A percentile compares a stretch with the other conserved stretches of the same genome.
Conservation (phyloP, 805 yeast genomes). For the Hanseniaspora hatyaiensis region DNA sequence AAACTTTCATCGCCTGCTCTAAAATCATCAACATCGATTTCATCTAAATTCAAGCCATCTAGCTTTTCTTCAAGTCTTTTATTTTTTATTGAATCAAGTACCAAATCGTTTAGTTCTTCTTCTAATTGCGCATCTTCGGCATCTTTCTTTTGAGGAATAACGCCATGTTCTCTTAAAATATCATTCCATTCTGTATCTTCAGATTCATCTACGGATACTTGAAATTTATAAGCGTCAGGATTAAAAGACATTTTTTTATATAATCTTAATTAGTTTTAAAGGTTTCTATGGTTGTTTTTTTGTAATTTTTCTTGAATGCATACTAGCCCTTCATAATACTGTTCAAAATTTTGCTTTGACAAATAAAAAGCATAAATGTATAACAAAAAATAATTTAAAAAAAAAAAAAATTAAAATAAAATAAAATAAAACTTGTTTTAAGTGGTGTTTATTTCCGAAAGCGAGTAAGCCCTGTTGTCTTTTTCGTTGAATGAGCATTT, state of each 20-base stretch:
- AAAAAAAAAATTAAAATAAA: neutral
- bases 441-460: too few relatives aligned
- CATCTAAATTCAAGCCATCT: constrained; percentile 79
- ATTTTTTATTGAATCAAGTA: constrained; percentile 60
- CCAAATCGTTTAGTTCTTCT: constrained; percentile 75
- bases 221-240: constrained; percentile 46
- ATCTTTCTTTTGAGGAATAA: constrained; percentile 83
- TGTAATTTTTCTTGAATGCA: neutral
- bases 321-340: too few relatives aligned
- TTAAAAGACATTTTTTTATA: constrained; percentile 21
- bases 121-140: constrained; percentile 81
- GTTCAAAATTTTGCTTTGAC: neutral
- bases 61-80: constrained; percentile 38
- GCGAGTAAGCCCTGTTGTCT: too few relatives aligned
- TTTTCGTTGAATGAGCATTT: too few relatives aligned
- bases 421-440: neutral
- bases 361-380: neutral
- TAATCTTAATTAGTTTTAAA: too few relatives aligned
- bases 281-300: neutral
- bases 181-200: constrained; percentile 99
- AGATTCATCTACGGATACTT: constrained; percentile 80
- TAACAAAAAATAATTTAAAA: neutral
- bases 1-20: constrained; percentile 73
- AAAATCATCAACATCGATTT: constrained; percentile 87
- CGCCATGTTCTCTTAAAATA: constrained; percentile 76